Base-by-base conservation (phyloP, 2,329 filamentous ascomycete species). In the Aureobasidium subglaciale region DNA sequence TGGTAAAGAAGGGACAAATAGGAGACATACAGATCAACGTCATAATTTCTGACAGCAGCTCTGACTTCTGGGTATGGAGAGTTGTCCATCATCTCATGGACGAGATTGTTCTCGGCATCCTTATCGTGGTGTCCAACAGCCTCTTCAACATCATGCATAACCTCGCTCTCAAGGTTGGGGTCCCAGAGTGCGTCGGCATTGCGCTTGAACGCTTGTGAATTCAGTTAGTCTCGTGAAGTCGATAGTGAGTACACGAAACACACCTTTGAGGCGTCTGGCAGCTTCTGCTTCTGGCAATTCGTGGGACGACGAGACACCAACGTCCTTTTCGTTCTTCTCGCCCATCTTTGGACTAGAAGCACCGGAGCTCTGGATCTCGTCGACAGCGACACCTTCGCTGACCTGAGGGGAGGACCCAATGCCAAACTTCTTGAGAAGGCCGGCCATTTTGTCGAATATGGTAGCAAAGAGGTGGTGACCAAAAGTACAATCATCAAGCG, bases 21-120 rank as follows among this genome's bases (percentile, higher is more conserved):
- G 18, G 6, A 8, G 34, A 37, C 43, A 35, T 13, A 48, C 35
- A 84, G 71, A 62, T 84, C 82, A 61, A 83, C 77, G 63, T 85
- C 82, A 64, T 78, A 77, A 64, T 85, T 85, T 57, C 79, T 73
- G 25, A 86, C 82, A 34, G 24, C 53, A 52, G 57, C 62, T 71
- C 62, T 67, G 4, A 85, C 82, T 71, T 85, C 82, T 30, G 81
- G 80, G 63, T 85, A 86, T 2, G 83, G 83, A 54, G 82, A 85
- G 65, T 85, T 82, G 58, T 85, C 82, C 65, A 84, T 75, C 63
- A 83, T 73, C 55, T 79, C 78, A 61, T 79, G 75, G 62, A 83
- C 78, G 62, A 83, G 75, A 59, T 77, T 75, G 53, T 78, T 67
- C 52, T 78, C 78, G 65, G 79, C 78, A 61, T 78, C 78, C 61